Base-by-base conservation (phyloP, 1,284 basidiomycete species). In the Pholiota adiposa region DNA sequence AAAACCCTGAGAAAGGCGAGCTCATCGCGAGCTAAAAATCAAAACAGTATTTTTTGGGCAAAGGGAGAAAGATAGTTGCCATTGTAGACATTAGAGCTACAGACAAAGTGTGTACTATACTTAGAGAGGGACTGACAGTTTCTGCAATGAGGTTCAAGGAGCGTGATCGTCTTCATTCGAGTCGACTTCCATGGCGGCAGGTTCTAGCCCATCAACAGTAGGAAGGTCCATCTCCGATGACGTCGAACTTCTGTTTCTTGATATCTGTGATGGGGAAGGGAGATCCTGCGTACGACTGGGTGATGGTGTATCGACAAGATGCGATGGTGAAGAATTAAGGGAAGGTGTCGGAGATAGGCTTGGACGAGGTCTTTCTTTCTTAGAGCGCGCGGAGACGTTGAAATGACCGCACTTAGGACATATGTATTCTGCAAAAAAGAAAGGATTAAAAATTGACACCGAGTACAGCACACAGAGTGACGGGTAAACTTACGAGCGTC, bases 401-500 rank as follows among this genome's bases (percentile, higher is more conserved):
- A 76, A 75, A 56, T 77, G 73, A 14, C 72, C 69, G 55, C 75
- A 77, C 61, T 73, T 74, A 5, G 71, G 73, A 60, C 74, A 76
- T 12, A 72, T 54, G 36, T 74, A 76, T 67, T 76, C 74, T 76
- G 46, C 9, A 38, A 43, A 38, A 43, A 48, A 56, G 3, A 56
- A 50, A 19, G 52, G 33, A 56, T 34, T 38, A 60, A 14, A 55
- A 2, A 25, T 25, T 33, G 12, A 2, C 25, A 27, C 29, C 34
- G 34, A 29, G 31, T 38, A 12, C 2, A 5, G 34, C 2, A 14
- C 8, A 23, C 5, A n/a, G 31, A 36, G 34, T 16, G 19, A 44
- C 25, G 16, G 18, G 29, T 14, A 31, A 31, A 87, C 94, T 76
- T 69, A 97, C 96, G 94, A 54, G 94, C 87, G 63, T 94, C 89